phyloP scores from a whole-genome alignment of 2,329 filamentous ascomycete genomes.

The Biscogniauxia mediterranea region DNA sequence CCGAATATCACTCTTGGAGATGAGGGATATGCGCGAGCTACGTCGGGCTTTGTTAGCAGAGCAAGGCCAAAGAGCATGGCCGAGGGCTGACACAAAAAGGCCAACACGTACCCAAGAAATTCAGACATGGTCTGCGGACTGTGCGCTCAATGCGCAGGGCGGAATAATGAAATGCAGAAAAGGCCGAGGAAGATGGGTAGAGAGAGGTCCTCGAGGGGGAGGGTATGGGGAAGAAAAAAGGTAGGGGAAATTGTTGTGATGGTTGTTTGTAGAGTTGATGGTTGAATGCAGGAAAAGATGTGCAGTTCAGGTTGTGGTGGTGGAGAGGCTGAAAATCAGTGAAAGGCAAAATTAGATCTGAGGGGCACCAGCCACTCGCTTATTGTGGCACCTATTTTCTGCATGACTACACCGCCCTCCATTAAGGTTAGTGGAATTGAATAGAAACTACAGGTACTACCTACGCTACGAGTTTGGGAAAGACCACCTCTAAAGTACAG shows the following conservation, averaged over 20 bases:
- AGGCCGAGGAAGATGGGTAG: slow-evolving; percentile 6
- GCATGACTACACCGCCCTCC: background rate
- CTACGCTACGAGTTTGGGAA: too few species aligned
- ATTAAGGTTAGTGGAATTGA: background rate
- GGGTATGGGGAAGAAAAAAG: slow-evolving; percentile 5
- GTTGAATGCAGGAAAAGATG: slow-evolving; percentile 9
- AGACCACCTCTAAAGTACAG: too few species aligned
- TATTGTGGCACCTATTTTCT: background rate
- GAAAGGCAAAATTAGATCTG: slow-evolving; percentile 3
- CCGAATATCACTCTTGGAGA: slow-evolving; percentile 97
- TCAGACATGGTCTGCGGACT: slow-evolving; percentile 49
- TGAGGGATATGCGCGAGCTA: slow-evolving; percentile 91
- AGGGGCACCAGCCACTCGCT: slow-evolving; percentile 19
- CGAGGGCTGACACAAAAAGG: slow-evolving; percentile 4
- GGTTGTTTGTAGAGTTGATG: background rate
- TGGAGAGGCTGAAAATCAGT: slow-evolving; percentile 23
- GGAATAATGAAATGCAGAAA: slow-evolving; percentile 12
- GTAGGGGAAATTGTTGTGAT: slow-evolving; percentile 1
- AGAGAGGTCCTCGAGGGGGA: slow-evolving; percentile 13
- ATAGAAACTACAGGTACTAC: too few species aligned
- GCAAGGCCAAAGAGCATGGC: background rate
- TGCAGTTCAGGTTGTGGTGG: slow-evolving; percentile 18
- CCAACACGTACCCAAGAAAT: slow-evolving; percentile 52
- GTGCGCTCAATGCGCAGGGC: slow-evolving; percentile 26
- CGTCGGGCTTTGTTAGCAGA: slow-evolving; percentile 17